phyloP scores from a whole-genome alignment of 768 basidiomycete species.

The Leccinum subgranulosum region DNA sequence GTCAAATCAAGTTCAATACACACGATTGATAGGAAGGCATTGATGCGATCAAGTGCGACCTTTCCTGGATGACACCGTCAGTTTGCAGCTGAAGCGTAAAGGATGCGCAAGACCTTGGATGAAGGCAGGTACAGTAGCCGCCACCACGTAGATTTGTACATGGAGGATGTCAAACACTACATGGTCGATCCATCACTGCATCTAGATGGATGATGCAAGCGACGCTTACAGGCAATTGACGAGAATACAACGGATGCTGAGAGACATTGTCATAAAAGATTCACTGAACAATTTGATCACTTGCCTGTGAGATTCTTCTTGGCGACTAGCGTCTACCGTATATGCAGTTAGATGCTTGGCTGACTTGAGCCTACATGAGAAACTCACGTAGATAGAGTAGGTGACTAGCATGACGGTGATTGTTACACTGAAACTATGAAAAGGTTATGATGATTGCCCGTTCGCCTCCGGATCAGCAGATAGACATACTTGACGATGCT shows the following conservation, averaged over 20 bases:
- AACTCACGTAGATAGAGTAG: constrained; percentile 54
- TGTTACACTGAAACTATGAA: constrained; percentile 53
- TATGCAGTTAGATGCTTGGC: not conserved
- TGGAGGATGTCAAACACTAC: constrained; percentile 5
- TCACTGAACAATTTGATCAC: not conserved
- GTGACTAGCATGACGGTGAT: constrained; percentile 64
- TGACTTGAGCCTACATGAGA: not conserved
- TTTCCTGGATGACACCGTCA: constrained; percentile 13
- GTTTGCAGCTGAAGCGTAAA: constrained; percentile 11
- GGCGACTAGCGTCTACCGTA: constrained; percentile 5
- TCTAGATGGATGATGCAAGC: not conserved
- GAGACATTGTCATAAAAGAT: not conserved
- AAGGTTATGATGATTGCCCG: not conserved
- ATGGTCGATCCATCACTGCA: not conserved
- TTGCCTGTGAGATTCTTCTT: constrained; percentile 5
- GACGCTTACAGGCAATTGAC: constrained; percentile 5
- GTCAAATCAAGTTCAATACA: not conserved
- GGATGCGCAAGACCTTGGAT: constrained; percentile 20
- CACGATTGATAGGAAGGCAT: constrained; percentile 3
- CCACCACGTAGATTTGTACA: not conserved
- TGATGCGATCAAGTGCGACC: constrained; percentile 11
- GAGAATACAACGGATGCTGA: constrained; percentile 11
- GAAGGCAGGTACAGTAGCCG: not conserved
- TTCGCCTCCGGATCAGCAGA: not conserved
- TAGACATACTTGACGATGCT: constrained; percentile 4